Evolutionary conservation across 2,329 filamentous ascomycete species (phyloP).

Genomic region (Monosporascus sp.): DNA sequence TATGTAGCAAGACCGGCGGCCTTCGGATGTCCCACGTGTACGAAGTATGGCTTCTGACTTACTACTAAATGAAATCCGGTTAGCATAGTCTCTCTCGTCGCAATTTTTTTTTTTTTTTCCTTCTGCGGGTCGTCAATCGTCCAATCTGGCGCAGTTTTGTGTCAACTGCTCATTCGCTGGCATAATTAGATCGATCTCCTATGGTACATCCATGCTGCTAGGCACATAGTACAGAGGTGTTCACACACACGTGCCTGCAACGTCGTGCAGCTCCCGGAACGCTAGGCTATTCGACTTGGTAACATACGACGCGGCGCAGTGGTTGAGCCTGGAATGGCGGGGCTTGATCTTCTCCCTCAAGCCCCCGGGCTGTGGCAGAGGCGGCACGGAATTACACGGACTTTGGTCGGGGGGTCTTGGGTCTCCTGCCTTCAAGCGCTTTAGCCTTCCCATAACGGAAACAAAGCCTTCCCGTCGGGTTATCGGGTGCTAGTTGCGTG

Average conservation of each 20-base stretch:
- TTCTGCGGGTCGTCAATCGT: conserved; percentile 24
- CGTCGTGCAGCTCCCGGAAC: conserved; percentile 7
- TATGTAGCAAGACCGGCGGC: not conserved
- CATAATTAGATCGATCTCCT: conserved; percentile 21
- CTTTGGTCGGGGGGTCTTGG: conserved; percentile 18
- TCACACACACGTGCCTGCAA: conserved; percentile 22
- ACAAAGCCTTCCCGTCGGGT: conserved; percentile 1
- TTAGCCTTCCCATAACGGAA: conserved; percentile 11
- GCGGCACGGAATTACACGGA: conserved; percentile 13
- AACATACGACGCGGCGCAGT: conserved; percentile 4
- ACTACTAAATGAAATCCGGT: not conserved
- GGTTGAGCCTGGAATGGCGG: conserved; percentile 16
- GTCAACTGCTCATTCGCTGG: conserved; percentile 26
- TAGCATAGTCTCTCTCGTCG: not conserved
- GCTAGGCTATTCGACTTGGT: conserved; percentile 8
- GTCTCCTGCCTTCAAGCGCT: conserved; percentile 7
- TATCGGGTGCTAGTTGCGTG: conserved; percentile 1
- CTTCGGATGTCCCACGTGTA: not conserved
- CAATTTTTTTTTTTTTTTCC: conserved; percentile 11
- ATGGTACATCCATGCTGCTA: conserved; percentile 20
- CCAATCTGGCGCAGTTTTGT: conserved; percentile 23
- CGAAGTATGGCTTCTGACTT: not conserved
- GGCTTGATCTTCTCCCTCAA: not conserved
- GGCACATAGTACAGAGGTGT: conserved; percentile 14
- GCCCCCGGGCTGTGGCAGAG: not conserved